These are phyloP conservation scores for Eurotiales sp. DNA, from an alignment of 2,329 filamentous ascomycete genomes.

Conservation along the genomic window DNA sequence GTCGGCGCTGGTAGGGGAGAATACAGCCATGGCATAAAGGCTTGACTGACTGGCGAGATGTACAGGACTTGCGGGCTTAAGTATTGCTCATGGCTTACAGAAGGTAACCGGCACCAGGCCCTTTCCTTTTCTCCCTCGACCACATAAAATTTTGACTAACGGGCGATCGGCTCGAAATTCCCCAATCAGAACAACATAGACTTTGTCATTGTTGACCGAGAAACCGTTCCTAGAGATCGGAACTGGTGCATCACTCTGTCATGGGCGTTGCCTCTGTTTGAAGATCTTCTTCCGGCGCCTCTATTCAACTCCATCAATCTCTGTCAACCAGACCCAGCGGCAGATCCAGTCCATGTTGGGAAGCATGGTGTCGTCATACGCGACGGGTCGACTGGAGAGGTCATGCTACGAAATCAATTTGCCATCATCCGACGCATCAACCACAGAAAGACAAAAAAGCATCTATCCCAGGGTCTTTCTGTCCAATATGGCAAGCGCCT, in stretches of 20 bases:
- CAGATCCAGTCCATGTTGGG: slow-evolving; percentile 1
- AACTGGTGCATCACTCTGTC: slow-evolving; percentile 11
- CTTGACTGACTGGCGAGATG: not conserved
- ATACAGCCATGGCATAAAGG: not conserved
- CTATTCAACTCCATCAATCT: slow-evolving; percentile 3
- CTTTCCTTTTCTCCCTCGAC: not conserved
- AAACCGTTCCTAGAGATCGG: slow-evolving; percentile 8
- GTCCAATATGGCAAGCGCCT: slow-evolving; percentile 9
- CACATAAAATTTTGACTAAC: not conserved
- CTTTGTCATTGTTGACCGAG: slow-evolving; percentile 11
- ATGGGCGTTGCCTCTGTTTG: slow-evolving; percentile 5
- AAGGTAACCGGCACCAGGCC: not conserved
- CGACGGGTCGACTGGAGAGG: slow-evolving; percentile 1
- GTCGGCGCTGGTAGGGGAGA: slow-evolving; percentile 6
- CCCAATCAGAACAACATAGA: slow-evolving; percentile 1
- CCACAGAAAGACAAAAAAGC: slow-evolving; percentile 7
- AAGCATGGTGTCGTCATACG: not conserved
- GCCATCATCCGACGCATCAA: slow-evolving; percentile 2
- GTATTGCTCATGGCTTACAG: slow-evolving; percentile 8
- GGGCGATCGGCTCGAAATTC: not conserved
- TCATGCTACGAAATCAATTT: slow-evolving; percentile 2
- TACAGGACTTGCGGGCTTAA: slow-evolving; percentile 4
- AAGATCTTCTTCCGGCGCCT: slow-evolving; percentile 8
- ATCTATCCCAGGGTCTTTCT: not conserved
- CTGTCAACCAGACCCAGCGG: slow-evolving; percentile 4